Evolutionary conservation across 345 rosid species (phyloP).

Genomic region (Ceriops decandra): DNA sequence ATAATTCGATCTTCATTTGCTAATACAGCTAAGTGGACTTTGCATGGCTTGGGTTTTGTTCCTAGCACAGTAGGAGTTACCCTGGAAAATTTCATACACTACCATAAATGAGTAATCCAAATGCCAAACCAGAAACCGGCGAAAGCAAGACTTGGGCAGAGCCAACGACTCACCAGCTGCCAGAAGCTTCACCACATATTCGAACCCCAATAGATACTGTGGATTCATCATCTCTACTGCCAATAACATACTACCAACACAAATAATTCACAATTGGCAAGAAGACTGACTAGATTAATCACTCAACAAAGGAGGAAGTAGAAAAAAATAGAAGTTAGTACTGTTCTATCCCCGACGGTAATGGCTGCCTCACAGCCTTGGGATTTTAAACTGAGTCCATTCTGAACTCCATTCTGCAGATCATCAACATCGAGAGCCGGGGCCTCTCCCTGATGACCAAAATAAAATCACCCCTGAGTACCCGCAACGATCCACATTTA

Average conservation of each 20-base stretch:
- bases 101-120: conserved; percentile 16
- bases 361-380: conserved; percentile 39
- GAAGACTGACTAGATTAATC: conserved; percentile 18
- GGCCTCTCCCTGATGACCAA: conserved; percentile 64
- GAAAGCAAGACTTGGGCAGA: conserved; percentile 14
- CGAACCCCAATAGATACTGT: conserved; percentile 48
- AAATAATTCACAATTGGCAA: conserved; percentile 17
- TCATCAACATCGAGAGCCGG: conserved; percentile 51
- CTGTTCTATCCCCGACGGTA: conserved; percentile 47
- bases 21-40: conserved; percentile 53
- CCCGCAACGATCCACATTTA: conserved; percentile 7
- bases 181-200: conserved; percentile 46
- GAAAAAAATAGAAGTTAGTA: conserved; percentile 20
- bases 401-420: conserved; percentile 36
- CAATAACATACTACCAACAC: conserved; percentile 63
- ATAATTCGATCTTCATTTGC: conserved; percentile 58
- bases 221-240: conserved; percentile 47
- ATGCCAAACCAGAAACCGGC: conserved; percentile 12
- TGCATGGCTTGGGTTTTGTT: conserved; percentile 54
- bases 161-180: conserved; percentile 51
- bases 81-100: conserved; percentile 38
- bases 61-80: conserved; percentile 63
- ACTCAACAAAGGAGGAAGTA: background rate
- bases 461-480: conserved; percentile 12
- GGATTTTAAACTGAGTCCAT: conserved; percentile 43